Conservation (phyloP, 176 grass and related monocot genomes). For the Urochloa ruziziensis region DNA sequence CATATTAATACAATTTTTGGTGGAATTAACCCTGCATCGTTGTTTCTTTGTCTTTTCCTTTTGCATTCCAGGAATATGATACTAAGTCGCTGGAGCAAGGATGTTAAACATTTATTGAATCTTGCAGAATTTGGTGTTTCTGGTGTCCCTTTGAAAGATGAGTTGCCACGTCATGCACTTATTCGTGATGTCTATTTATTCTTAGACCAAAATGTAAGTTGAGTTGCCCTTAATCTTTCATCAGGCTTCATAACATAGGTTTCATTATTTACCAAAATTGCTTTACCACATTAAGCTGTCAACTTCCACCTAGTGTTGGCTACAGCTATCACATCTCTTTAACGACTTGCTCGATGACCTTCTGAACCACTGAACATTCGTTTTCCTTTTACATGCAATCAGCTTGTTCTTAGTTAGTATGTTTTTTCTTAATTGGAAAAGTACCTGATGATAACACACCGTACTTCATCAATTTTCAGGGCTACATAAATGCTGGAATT, state of each 20-base stretch:
- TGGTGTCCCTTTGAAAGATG: conserved; percentile 56
- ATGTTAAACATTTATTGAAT: conserved; percentile 75
- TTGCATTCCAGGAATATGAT: conserved; percentile 84
- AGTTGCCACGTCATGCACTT: conserved; percentile 52
- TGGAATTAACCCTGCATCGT: conserved; percentile 19
- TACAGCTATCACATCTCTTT: conserved; percentile 8
- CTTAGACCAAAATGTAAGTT: conserved; percentile 90
- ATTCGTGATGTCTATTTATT: conserved; percentile 84
- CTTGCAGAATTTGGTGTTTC: conserved; percentile 75
- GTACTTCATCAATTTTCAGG: conserved; percentile 48
- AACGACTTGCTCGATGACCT: conserved; percentile 17
- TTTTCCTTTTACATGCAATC: conserved; percentile 21
- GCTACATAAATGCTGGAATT: conserved; percentile 98
- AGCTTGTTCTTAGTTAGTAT: conserved; percentile 16
- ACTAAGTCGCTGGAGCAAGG: conserved; percentile 82
- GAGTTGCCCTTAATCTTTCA: conserved; percentile 1
- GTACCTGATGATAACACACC: conserved; percentile 3
- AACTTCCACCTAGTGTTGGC: conserved; percentile 15
- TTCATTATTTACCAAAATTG: conserved; percentile 20
- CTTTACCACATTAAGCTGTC: conserved; percentile 4
- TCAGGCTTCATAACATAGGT: neutral
- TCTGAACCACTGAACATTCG: neutral
- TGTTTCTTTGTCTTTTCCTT: conserved; percentile 32
- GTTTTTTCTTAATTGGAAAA: conserved; percentile 22
- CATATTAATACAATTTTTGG: neutral